phyloP scores from a whole-genome alignment of 345 rosid species.

The Heritiera littoralis region DNA sequence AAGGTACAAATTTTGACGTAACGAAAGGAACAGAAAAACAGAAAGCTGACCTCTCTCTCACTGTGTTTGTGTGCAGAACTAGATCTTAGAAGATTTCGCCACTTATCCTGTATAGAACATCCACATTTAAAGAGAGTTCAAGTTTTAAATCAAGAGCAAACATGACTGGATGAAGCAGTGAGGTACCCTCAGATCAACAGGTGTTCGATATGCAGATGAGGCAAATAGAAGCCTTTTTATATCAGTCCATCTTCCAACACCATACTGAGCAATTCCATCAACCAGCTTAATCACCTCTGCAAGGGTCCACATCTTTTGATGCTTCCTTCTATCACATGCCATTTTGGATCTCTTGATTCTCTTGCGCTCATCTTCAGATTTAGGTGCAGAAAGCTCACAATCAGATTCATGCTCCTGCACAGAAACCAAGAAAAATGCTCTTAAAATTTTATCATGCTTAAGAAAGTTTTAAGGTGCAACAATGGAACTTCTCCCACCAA shows the following conservation, averaged over 20 bases:
- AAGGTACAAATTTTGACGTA: background rate
- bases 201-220: slow-evolving; percentile 71
- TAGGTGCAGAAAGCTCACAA: slow-evolving; percentile 49
- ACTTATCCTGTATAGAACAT: slow-evolving; percentile 67
- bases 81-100: slow-evolving; percentile 90
- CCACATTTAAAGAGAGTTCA: slow-evolving; percentile 16
- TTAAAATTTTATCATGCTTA: slow-evolving; percentile 7
- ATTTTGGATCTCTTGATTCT: slow-evolving; percentile 43
- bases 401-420: slow-evolving; percentile 46
- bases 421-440: background rate
- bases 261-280: slow-evolving; percentile 82
- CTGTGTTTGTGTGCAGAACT: slow-evolving; percentile 41
- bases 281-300: slow-evolving; percentile 73
- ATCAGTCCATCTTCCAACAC: slow-evolving; percentile 94
- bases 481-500: slow-evolving; percentile 33
- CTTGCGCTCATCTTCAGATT: slow-evolving; percentile 53
- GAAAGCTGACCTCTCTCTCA: slow-evolving; percentile 52
- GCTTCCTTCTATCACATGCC: slow-evolving; percentile 71
- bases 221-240: slow-evolving; percentile 70
- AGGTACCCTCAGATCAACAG: slow-evolving; percentile 87
- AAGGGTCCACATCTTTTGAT: slow-evolving; percentile 86
- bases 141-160: slow-evolving; percentile 20
- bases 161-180: slow-evolving; percentile 4
- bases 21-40: background rate
- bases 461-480: background rate